Base-by-base conservation (phyloP, 1,284 basidiomycete genomes). In the Austroboletus rostrupii region DNA sequence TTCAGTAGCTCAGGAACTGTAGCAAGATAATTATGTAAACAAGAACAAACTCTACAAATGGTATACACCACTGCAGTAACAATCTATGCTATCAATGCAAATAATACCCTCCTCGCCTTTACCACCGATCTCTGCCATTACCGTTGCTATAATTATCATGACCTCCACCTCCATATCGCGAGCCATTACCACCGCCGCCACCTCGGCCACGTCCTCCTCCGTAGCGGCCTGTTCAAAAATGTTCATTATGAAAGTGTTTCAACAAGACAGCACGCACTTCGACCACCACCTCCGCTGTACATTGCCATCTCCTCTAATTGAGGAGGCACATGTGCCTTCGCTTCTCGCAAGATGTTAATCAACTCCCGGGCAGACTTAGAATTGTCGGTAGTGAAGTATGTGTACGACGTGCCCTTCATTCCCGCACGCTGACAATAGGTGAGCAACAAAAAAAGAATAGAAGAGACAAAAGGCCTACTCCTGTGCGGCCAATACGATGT, bases 341-440 rank as follows among this genome's bases (percentile, higher is more conserved):
- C 92, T 72, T 99, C 96, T 57, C 82, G 79, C 55, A 99, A 74
- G 60, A 99, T 97, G 57, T 73, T 78, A 50, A 98, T 76, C 14
- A 99, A 80, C 66, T 99, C 96, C 45, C 93, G 88, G 16, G 96
- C 94, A 59, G 85, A 85, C 76, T 96, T 97, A 52, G 91, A 87
- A 72, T 96, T 97, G 65, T 97, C 92, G 46, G 88, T 88, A 49
- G 91, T 95, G 74, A 99, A 96, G 79, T 96, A 98, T 12, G 94
- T 97, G 74, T 91, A 97, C 5, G 94, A 92, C 32, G 85, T 90
- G 59, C 93, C 92, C 69, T 82, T 93, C 76, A 87, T 83, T 47
- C 92, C 92, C 52, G 89, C 91, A 68, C 90, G 90, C 88, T 90
- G 56, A 45, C 44, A 43, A 29, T 33, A 3, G 5, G 28, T 64